Evolutionary conservation across 768 basidiomycete species (phyloP), one percentile per base, ranked within the genome.

Genomic region (Chalciporus pseudorubinellus): DNA sequence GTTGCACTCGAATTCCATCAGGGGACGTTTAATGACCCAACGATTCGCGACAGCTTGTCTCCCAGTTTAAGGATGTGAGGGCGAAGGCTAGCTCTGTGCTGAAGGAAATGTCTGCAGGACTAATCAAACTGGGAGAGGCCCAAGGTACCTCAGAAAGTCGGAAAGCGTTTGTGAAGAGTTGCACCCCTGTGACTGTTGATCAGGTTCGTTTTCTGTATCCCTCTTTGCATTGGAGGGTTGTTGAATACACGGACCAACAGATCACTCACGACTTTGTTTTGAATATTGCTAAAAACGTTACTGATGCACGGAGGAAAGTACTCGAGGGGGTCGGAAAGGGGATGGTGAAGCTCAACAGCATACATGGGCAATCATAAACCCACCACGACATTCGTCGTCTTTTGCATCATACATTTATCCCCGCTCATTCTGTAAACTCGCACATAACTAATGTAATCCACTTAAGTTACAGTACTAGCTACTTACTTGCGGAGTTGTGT

Each of bases 291-390:
- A 89, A 87, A 72, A 86, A 74, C 59, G 68, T 86, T 34, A 78
- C 75, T 6, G 89, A 92, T 22, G 72, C 89, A 3, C 82, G 85
- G 38, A 87, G 80, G 66, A 87, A 83, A 66, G 79, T 85, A 7
- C 66, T 83, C 19, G 87, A 88, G 49, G 89, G 88, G 22, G 72
- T 84, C 38, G 83, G 81, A 24, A 89, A 85, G 62, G 89, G 90
- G 16, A 74, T 87, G 49, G 60, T 66, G n/a, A 81, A 80, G 44
- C 65, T 86, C 41, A 73, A 71, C 59, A 67, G 74, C 33, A 71
- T 68, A 11, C 73, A 80, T 39, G 60, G 64, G 34, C 59, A 70
- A 51, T 45, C 58, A 50, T 71, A 47, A 55, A 26, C 28, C 44
- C 18, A 7, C 2, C 31, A 19, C n/a, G 24, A 24, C 41, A 24